A percentile compares a stretch with the other conserved stretches of the same genome.
phyloP scores from a whole-genome alignment of 352 stramenopile species.

The Pythium apleroticum region DNA sequence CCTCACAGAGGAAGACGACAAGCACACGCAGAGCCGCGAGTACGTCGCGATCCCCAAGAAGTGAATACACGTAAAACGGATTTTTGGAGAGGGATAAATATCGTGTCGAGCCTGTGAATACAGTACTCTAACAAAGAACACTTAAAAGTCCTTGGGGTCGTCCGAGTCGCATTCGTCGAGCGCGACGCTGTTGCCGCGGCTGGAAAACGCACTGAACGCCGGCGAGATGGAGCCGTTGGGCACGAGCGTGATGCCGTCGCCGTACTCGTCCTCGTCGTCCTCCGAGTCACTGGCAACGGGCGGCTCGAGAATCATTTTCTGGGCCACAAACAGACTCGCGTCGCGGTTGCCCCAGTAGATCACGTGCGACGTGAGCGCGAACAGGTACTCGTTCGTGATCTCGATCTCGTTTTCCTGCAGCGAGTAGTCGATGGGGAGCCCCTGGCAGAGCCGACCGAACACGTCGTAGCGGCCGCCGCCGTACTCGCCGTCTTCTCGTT shows the following conservation, averaged over 20 bases:
- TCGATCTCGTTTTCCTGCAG: slow-evolving; percentile 94
- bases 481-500: slow-evolving; percentile 24
- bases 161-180: slow-evolving; percentile 8
- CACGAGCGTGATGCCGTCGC: slow-evolving; percentile 8
- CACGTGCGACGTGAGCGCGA: slow-evolving; percentile 89
- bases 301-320: slow-evolving; percentile 83
- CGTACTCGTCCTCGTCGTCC: slow-evolving; percentile 23
- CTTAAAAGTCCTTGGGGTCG: not conserved
- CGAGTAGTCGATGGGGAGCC: slow-evolving; percentile 83
- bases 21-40: slow-evolving; percentile 79
- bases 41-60: slow-evolving; percentile 53
- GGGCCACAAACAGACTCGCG: slow-evolving; percentile 89
- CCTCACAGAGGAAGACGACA: slow-evolving; percentile 74
- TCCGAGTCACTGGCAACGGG: slow-evolving; percentile 29
- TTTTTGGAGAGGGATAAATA: not conserved
- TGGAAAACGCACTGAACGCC: slow-evolving; percentile 26
- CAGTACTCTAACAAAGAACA: not conserved
- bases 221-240: slow-evolving; percentile 27
- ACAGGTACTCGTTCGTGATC: slow-evolving; percentile 93
- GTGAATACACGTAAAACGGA: no score
- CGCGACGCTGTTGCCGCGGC: not conserved
- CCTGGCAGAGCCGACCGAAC: slow-evolving; percentile 68
- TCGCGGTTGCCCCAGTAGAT: slow-evolving; percentile 93
- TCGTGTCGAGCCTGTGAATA: not conserved
- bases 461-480: slow-evolving; percentile 42